A percentile compares a stretch with the other conserved stretches of the same genome.
Conservation (phyloP, 1,284 basidiomycete species). For the Peniophora sp. region DNA sequence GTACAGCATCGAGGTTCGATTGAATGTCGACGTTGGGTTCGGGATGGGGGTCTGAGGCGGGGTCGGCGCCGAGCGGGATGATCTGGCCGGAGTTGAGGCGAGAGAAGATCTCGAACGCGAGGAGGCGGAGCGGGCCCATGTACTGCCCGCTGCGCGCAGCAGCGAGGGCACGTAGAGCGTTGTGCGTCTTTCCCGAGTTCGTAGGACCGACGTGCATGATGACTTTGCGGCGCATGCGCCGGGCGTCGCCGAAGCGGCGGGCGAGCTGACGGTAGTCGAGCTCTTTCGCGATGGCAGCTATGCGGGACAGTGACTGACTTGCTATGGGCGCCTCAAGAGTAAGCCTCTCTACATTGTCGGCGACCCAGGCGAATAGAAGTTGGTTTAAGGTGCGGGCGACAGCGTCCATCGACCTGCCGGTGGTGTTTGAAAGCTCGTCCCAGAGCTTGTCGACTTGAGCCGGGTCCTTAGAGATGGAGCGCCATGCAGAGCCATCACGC, state of each 20-base stretch:
- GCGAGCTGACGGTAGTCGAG: conserved; percentile 29
- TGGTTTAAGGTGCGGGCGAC: neutral
- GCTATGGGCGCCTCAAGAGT: neutral
- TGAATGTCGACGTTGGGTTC: conserved; percentile 21
- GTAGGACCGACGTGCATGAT: conserved; percentile 97
- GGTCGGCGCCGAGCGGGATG: conserved; percentile 43
- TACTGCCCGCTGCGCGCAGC: conserved; percentile 73
- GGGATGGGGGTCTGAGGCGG: conserved; percentile 17
- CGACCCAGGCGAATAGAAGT: neutral
- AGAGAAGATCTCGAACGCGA: conserved; percentile 95
- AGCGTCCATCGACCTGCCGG: neutral
- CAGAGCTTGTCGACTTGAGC: neutral
- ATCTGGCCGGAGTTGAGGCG: conserved; percentile 88
- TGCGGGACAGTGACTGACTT: neutral
- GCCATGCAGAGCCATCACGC: no score
- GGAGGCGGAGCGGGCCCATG: conserved; percentile 84
- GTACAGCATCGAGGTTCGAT: conserved; percentile 24
- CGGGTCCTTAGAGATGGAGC: neutral
- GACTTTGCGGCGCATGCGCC: conserved; percentile 56
- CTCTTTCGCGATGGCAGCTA: neutral
- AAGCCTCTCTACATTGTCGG: neutral
- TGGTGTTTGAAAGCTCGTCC: neutral
- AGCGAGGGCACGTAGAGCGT: conserved; percentile 84
- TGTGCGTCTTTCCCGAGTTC: conserved; percentile 96
- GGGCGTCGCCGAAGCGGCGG: conserved; percentile 32